Base-by-base conservation (phyloP, 2,329 filamentous ascomycete genomes). In the Colletotrichum sp. region DNA sequence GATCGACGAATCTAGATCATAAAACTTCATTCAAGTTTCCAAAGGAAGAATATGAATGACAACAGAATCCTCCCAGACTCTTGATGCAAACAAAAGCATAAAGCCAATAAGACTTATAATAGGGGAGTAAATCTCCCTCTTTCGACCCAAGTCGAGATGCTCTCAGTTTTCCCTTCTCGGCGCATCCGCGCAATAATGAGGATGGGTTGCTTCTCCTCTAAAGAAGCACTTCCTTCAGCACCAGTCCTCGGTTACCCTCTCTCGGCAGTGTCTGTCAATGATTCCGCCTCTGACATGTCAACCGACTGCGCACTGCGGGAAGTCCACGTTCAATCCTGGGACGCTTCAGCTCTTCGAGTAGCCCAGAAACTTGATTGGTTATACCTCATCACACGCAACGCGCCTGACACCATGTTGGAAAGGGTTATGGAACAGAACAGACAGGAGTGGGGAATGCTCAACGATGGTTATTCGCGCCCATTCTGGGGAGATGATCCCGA, bases 21-120 rank as follows among this genome's bases (percentile, higher is more conserved):
- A n/a, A n/a, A n/a, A n/a, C n/a, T n/a, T n/a, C n/a, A n/a, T 4
- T 6, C 3, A 43, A n/a, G 18, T n/a, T n/a, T 43, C 18, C 18
- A 43, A 43, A n/a, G 39, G 39, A 10, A 43, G 2, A 5, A 43
- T 26, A 26, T n/a, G n/a, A n/a, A n/a, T n/a, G n/a, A n/a, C n/a
- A n/a, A n/a, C n/a, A n/a, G n/a, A n/a, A n/a, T n/a, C n/a, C n/a
- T n/a, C 5, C 18, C 39, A 48, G 18, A n/a, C 9, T n/a, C 0
- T n/a, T n/a, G 16, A 0, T 48, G 9, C 1, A n/a, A 2, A 48
- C 1, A n/a, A n/a, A 48, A 2, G 0, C 39, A 48, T 2, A 48
- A n/a, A 48, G 18, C 4, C 18, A 18, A n/a, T 0, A 2, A 0
- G 18, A 0, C 3, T n/a, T 12, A 43, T n/a, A 43, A 2, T 10